phyloP scores from a whole-genome alignment of 805 yeast genomes.

The Candida broadrunensis region DNA sequence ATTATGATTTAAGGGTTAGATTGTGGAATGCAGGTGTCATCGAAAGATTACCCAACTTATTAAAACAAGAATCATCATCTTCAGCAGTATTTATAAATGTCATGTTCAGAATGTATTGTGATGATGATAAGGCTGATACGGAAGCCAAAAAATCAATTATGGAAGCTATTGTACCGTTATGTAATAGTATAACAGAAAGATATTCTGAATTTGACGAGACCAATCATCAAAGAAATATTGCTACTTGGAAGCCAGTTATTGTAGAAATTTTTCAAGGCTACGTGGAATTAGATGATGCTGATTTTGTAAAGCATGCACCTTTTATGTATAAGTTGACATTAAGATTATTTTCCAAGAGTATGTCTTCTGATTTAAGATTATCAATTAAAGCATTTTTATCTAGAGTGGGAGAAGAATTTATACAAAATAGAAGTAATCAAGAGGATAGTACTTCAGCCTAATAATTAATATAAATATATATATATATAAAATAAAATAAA shows the following conservation, averaged over 20 bases:
- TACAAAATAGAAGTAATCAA: conserved; percentile 7
- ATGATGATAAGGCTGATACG: conserved; percentile 47
- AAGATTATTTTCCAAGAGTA: conserved; percentile 56
- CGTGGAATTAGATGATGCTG: conserved; percentile 69
- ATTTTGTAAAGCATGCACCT: conserved; percentile 60
- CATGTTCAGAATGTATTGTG: conserved; percentile 76
- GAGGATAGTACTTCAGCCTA: not conserved
- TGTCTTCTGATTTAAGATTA: conserved; percentile 57
- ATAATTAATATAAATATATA: no score
- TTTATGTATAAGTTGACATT: conserved; percentile 58
- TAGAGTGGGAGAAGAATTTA: conserved; percentile 45
- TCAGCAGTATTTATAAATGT: conserved; percentile 83
- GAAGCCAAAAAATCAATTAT: conserved; percentile 51
- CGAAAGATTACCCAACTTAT: conserved; percentile 85
- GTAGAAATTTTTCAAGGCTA: conserved; percentile 84
- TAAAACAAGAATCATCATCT: conserved; percentile 88
- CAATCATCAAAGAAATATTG: conserved; percentile 75
- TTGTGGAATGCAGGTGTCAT: conserved; percentile 90
- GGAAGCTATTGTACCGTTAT: conserved; percentile 57
- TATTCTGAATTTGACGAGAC: conserved; percentile 71
- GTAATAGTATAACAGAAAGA: conserved; percentile 66
- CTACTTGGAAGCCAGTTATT: conserved; percentile 90
- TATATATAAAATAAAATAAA: no score
- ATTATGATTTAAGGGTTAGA: conserved; percentile 81
- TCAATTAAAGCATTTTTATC: conserved; percentile 60